A percentile compares a stretch with the other conserved stretches of the same genome.
These are phyloP conservation scores for Neurospora tetrasperma DNA, from an alignment of 495 filamentous ascomycete genomes.

Conservation along the genomic window DNA sequence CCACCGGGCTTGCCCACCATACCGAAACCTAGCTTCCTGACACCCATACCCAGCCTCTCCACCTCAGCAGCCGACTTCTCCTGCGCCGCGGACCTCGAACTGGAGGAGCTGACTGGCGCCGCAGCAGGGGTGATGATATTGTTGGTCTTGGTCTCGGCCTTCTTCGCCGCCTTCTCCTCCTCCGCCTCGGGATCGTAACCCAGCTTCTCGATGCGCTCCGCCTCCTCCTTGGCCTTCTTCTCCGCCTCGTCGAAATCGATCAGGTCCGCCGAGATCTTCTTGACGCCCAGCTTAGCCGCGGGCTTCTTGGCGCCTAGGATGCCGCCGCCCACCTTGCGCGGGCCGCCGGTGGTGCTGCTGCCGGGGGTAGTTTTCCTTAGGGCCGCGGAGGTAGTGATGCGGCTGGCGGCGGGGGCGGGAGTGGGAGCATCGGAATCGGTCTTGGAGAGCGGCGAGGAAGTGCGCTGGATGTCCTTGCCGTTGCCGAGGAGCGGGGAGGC, in stretches of 20 bases:
- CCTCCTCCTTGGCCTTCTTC: conserved; percentile 93
- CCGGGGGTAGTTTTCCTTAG: conserved; percentile 59
- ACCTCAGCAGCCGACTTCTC: conserved; percentile 58
- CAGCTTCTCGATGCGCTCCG: conserved; percentile 91
- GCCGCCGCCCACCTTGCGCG: conserved; percentile 59
- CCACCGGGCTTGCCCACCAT: conserved; percentile 50
- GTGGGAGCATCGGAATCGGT: conserved; percentile 34
- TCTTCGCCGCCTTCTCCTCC: conserved; percentile 41
- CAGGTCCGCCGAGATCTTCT: conserved; percentile 65
- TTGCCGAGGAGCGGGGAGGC: conserved; percentile 77
- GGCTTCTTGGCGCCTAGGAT: conserved; percentile 87
- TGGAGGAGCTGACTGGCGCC: conserved; percentile 55
- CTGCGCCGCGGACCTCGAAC: conserved; percentile 45
- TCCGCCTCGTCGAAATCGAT: conserved; percentile 97
- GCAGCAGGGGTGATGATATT: conserved; percentile 56
- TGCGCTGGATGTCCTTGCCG: conserved; percentile 57
- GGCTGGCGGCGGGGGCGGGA: conserved; percentile 44
- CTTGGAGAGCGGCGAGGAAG: conserved; percentile 70
- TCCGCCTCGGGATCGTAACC: conserved; percentile 95
- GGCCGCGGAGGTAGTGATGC: conserved; percentile 62
- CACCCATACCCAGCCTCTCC: conserved; percentile 85
- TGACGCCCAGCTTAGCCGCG: conserved; percentile 84
- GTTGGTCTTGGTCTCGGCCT: conserved; percentile 27
- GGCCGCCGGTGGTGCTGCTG: conserved; percentile 39
- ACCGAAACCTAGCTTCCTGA: conserved; percentile 81